Evolutionary conservation across 2,329 filamentous ascomycete genomes (phyloP), one percentile per base, ranked within the genome.

Genomic region (Alternaria viburni): DNA sequence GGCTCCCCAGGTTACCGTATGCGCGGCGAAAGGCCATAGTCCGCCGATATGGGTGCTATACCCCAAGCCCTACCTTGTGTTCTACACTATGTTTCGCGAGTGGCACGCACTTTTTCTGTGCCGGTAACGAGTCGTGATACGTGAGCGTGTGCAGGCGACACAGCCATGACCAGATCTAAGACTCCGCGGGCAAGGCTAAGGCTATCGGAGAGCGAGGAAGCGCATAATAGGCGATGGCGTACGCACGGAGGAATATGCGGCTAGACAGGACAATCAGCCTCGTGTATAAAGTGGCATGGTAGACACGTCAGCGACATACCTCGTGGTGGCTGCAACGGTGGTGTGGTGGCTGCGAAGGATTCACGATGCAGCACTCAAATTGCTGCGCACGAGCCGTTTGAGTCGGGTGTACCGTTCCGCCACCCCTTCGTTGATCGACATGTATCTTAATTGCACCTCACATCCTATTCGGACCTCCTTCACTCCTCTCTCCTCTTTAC

Each of bases 331-430:
- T 56, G 62, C 62, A 54, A 36, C 21, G 61, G 54, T 61, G 64
- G 61, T 59, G 57, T 65, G 64, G 66, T 68, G 65, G 69, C 67
- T 64, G 66, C 57, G 67, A 67, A 70, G 69, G 65, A 71, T 69
- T 67, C 64, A 62, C 49, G 65, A 62, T 67, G 68, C 72, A 70
- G 61, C 43, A 62, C 49, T 51, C 54, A 59, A 55, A 56, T 47
- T 57, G 54, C 59, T 58, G 66, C 59, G 68, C 68, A 66, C 63
- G 66, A 65, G 64, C 60, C 64, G 30, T 51, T 60, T 49, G 47
- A 41, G 49, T 41, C 52, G 56, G 55, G 50, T 50, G 50, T 59
- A 62, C 63, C 44, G 57, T 57, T 59, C 58, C 57, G 62, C 51
- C 59, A 47, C 64, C 58, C 60, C 55, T 59, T 58, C 57, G 66